These are phyloP conservation scores for Lindgomyces ingoldianus DNA, from an alignment of 495 filamentous ascomycete genomes.

Conservation along the genomic window DNA sequence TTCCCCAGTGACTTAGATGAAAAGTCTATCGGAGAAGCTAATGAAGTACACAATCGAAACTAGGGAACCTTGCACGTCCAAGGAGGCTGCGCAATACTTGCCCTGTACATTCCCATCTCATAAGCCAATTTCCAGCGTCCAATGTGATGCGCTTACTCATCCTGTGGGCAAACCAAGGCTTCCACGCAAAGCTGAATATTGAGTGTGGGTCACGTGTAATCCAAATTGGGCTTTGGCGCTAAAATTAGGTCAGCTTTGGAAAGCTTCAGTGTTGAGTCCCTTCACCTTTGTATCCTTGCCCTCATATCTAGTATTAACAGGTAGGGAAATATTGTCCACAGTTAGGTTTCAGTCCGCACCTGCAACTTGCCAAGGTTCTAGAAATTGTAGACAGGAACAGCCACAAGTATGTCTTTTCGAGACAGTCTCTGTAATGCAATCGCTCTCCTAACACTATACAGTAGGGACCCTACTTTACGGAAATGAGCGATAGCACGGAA, in stretches of 20 bases:
- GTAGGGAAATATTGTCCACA: neutral
- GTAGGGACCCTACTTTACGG: too few relatives aligned
- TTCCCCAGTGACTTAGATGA: neutral
- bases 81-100: neutral
- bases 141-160: neutral
- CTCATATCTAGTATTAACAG: neutral
- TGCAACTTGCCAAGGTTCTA: neutral
- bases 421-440: too few relatives aligned
- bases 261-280: neutral
- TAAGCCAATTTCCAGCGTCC: neutral
- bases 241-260: neutral
- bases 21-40: too few relatives aligned
- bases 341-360: neutral
- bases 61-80: too few relatives aligned
- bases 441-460: too few relatives aligned
- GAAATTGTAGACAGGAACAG: too few relatives aligned
- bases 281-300: neutral
- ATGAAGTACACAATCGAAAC: too few relatives aligned
- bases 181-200: too few relatives aligned
- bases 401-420: neutral
- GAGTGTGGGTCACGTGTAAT: neutral
- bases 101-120: neutral
- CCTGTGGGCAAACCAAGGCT: too few relatives aligned
- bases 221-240: neutral
- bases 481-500: neutral